Conservation (phyloP, 208 protist species). For the Leishmania braziliensis region DNA sequence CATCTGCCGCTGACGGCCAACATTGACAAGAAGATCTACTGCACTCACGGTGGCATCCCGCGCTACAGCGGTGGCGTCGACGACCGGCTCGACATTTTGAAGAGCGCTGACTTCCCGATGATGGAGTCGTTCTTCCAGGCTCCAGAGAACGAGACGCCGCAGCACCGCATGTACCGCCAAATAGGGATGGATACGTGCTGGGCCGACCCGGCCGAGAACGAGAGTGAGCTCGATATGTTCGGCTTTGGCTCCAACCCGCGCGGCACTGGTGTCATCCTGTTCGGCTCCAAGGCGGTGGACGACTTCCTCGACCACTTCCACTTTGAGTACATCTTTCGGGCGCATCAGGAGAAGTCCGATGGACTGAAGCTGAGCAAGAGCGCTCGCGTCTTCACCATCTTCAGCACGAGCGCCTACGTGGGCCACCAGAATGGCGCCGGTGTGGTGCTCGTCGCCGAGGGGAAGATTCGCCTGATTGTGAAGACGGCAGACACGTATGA, state of each 20-base stretch:
- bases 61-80: slow-evolving; percentile 85
- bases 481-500: slow-evolving; percentile 83
- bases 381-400: slow-evolving; percentile 92
- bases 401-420: slow-evolving; percentile 93
- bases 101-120: slow-evolving; percentile 71
- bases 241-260: slow-evolving; percentile 90
- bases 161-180: slow-evolving; percentile 68
- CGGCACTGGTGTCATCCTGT: slow-evolving; percentile 86
- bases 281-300: slow-evolving; percentile 84
- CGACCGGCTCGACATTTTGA: slow-evolving; percentile 69
- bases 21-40: slow-evolving; percentile 94
- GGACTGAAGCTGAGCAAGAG: slow-evolving; percentile 92
- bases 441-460: slow-evolving; percentile 88
- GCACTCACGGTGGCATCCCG: slow-evolving; percentile 94
- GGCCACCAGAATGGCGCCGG: slow-evolving; percentile 92
- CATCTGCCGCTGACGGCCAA: slow-evolving; percentile 91
- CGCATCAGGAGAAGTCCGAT: slow-evolving; percentile 93
- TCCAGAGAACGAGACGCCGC: slow-evolving; percentile 61
- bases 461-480: slow-evolving; percentile 90
- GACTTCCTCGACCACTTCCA: slow-evolving; percentile 86
- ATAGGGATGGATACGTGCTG: slow-evolving; percentile 91
- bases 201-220: slow-evolving; percentile 90
- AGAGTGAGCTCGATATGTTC: slow-evolving; percentile 72
- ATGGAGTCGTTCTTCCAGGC: slow-evolving; percentile 89
- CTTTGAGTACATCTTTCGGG: slow-evolving; percentile 93